A percentile compares a stretch with the other conserved stretches of the same genome.
phyloP scores from a whole-genome alignment of 768 basidiomycete species.

The Trametes punicea region DNA sequence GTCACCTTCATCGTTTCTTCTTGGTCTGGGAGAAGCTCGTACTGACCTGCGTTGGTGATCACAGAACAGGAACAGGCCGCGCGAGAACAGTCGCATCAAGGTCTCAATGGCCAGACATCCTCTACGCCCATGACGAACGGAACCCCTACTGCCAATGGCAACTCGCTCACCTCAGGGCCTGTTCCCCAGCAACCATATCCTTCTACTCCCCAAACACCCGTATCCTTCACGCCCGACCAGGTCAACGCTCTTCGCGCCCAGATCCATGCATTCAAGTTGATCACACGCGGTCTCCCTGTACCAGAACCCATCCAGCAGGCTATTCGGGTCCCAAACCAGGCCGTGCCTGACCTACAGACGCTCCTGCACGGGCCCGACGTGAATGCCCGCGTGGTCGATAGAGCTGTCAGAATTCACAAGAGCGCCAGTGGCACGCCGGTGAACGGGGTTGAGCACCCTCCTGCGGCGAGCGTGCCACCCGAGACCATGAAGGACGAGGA shows the following conservation, averaged over 20 bases:
- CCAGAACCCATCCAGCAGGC: slow-evolving; percentile 70
- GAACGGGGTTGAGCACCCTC: slow-evolving; percentile 16
- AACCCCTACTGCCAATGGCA: slow-evolving; percentile 35
- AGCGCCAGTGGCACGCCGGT: slow-evolving; percentile 34
- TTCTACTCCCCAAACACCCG: slow-evolving; percentile 61
- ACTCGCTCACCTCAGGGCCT: slow-evolving; percentile 47
- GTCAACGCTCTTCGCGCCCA: slow-evolving; percentile 75
- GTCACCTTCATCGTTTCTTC: too few relatives aligned
- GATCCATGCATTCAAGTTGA: slow-evolving; percentile 76
- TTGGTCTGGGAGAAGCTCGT: neutral
- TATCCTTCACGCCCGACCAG: slow-evolving; percentile 77
- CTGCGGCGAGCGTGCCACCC: slow-evolving; percentile 9
- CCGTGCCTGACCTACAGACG: slow-evolving; percentile 62
- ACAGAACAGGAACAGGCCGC: slow-evolving; percentile 10
- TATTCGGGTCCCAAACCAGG: slow-evolving; percentile 60
- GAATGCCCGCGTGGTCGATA: slow-evolving; percentile 63
- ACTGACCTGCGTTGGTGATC: neutral
- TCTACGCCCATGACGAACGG: slow-evolving; percentile 29
- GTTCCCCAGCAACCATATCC: slow-evolving; percentile 49
- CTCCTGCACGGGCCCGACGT: slow-evolving; percentile 59
- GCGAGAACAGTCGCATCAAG: slow-evolving; percentile 12
- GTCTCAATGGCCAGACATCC: slow-evolving; percentile 26
- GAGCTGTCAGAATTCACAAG: slow-evolving; percentile 71
- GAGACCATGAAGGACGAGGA: slow-evolving; percentile 44
- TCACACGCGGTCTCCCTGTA: slow-evolving; percentile 61